These are phyloP conservation scores for Talaromyces pinophilus DNA, from an alignment of 2,329 filamentous ascomycete species.

Conservation along the genomic window DNA sequence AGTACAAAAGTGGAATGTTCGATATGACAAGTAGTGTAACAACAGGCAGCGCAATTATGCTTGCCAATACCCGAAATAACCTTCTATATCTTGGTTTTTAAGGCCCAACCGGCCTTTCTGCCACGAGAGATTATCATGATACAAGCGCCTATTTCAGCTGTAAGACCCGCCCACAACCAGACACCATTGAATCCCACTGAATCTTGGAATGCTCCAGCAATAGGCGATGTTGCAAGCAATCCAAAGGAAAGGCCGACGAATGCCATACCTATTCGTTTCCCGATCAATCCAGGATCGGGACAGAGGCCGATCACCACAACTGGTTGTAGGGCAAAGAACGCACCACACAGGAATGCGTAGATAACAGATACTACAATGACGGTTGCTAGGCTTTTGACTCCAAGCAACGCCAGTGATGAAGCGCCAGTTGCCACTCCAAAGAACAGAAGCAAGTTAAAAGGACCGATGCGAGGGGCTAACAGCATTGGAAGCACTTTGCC, in stretches of 20 bases:
- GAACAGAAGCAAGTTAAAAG: slow-evolving; percentile 46
- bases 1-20: neutral
- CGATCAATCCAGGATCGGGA: slow-evolving; percentile 39
- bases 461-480: slow-evolving; percentile 53
- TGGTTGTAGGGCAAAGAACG: slow-evolving; percentile 41
- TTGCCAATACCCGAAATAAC: neutral
- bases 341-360: slow-evolving; percentile 44
- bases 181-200: slow-evolving; percentile 8
- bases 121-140: slow-evolving; percentile 10
- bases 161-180: slow-evolving; percentile 10
- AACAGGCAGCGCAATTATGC: neutral
- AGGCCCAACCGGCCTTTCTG: slow-evolving; percentile 1
- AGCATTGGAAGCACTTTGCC: slow-evolving; percentile 54
- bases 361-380: slow-evolving; percentile 38
- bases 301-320: slow-evolving; percentile 39
- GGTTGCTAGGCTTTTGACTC: slow-evolving; percentile 33
- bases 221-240: slow-evolving; percentile 3
- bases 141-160: slow-evolving; percentile 6
- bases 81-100: neutral
- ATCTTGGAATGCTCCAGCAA: slow-evolving; percentile 13
- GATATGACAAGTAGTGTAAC: neutral
- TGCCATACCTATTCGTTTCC: slow-evolving; percentile 40
- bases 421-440: slow-evolving; percentile 33
- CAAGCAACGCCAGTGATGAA: slow-evolving; percentile 38
- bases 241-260: slow-evolving; percentile 24